Evolutionary conservation across 179 eudicot species (phyloP).

Genomic region (Dionaea muscipula): DNA sequence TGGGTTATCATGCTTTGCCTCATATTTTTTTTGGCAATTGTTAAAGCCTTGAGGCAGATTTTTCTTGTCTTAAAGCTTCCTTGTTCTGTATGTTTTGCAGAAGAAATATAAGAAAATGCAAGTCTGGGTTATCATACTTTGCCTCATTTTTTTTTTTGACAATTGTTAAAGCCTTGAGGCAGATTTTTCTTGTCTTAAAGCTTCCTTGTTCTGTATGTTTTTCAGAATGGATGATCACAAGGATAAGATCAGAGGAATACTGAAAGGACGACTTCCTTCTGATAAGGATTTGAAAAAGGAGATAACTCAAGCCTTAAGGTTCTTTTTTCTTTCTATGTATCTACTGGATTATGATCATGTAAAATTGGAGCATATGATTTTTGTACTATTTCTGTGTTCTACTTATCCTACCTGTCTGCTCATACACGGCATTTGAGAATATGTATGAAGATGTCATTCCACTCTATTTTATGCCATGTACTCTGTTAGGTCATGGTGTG

Average conservation of each 20-base stretch:
- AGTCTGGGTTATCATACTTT: constrained; percentile 21
- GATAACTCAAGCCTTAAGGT: constrained; percentile 59
- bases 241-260: constrained; percentile 64
- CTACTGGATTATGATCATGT: neutral
- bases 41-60: constrained; percentile 1
- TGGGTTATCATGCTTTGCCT: constrained; percentile 7
- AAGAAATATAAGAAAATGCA: constrained; percentile 70
- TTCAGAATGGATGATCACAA: constrained; percentile 69
- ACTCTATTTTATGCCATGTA: too few species aligned
- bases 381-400: constrained; percentile 7
- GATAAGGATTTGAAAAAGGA: constrained; percentile 69
- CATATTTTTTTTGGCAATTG: neutral
- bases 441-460: too few species aligned
- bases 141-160: neutral
- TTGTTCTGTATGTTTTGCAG: constrained; percentile 20
- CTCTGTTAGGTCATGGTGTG: too few species aligned
- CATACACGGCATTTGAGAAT: too few species aligned
- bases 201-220: constrained; percentile 15
- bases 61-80: constrained; percentile 11
- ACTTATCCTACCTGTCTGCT: too few species aligned
- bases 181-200: constrained; percentile 3
- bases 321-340: constrained; percentile 5
- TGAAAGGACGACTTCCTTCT: constrained; percentile 84
- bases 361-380: neutral
- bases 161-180: constrained; percentile 4